Base-by-base conservation (phyloP, 352 stramenopile species). In the Pythium folliculosum region DNA sequence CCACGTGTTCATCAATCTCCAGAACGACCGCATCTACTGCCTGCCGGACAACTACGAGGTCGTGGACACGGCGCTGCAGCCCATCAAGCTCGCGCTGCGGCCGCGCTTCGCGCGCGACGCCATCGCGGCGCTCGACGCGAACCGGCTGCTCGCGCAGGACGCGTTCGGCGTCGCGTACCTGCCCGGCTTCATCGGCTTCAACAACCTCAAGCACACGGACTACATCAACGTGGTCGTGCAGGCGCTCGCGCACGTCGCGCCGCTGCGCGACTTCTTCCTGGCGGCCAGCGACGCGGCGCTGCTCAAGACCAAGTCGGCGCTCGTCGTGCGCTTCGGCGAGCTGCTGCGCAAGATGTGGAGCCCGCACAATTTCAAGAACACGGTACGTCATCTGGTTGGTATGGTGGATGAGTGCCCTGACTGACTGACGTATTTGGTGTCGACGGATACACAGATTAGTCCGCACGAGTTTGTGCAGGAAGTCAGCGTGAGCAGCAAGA, bases 31-130 rank as follows among this genome's bases (percentile, higher is more conserved):
- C 21, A 98, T 99, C 75, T 98, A 98, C 77, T 99, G 97, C 50
- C 78, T 99, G 10, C 97, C 97, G 27, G 98, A 99, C 71, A 97
- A 98, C 67, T 99, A 99, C 77, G 95, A 99, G 73, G 98, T 99
- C 50, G 71, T 96, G 2, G 97, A 99, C 77, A 84, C 90, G 49
- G 98, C 92, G 30, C 81, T 99, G 40, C 78, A 92, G 49, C 94
- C 99, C 64, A 98, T 99, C 77, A 92, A 95, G 69, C 73, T 90
- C 25, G 97, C 96, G 19, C 77, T 99, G 38, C 82, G 97, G 40
- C 97, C 97, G 5, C 77, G 66, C 3, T 99, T 99, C 72, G 84
- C 90, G 22, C 35, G 63, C 1, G 54, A 74, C 12, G 75, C 96
- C 61, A 95, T 99, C 60, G 63, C 72, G n/a, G 64, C 65, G 52